Conservation (phyloP, 2,329 filamentous ascomycete species). For the Conoideocrella luteorostrata region DNA sequence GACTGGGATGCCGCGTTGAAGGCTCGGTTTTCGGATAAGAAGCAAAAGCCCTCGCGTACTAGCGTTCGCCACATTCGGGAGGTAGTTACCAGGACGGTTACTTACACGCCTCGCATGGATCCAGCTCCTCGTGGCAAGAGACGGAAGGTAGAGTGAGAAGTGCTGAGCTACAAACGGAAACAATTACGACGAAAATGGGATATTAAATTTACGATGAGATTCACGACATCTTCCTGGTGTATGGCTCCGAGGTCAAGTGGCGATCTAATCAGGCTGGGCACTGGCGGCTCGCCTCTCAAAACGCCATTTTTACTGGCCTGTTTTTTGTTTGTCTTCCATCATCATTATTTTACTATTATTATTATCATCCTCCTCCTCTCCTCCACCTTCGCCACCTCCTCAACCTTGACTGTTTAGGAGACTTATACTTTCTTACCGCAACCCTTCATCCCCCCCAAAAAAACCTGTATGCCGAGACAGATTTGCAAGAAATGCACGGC, state of each 20-base stretch:
- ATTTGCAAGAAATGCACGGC: not conserved
- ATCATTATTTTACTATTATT: conserved; percentile 1
- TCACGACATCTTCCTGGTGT: conserved; percentile 4
- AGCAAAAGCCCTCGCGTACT: conserved; percentile 51
- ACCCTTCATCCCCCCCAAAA: too few relatives aligned
- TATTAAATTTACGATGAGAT: conserved; percentile 8
- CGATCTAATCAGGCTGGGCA: conserved; percentile 1
- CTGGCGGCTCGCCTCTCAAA: conserved; percentile 2
- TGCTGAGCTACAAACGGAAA: conserved; percentile 2
- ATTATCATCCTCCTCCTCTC: too few relatives aligned
- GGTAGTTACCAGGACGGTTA: conserved; percentile 90
- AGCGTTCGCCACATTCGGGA: conserved; percentile 70
- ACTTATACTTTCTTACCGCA: too few relatives aligned
- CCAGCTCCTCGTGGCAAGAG: conserved; percentile 90
- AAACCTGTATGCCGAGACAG: too few relatives aligned
- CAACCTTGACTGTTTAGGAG: too few relatives aligned
- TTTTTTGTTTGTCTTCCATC: not conserved
- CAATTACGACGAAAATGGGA: not conserved
- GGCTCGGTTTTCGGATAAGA: conserved; percentile 55
- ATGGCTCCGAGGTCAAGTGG: not conserved
- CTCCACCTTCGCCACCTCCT: too few relatives aligned
- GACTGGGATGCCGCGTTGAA: conserved; percentile 73
- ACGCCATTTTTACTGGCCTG: not conserved
- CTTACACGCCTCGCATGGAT: conserved; percentile 80
- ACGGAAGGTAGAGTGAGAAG: conserved; percentile 56